These are phyloP conservation scores for Capsicum baccatum DNA, from an alignment of 257 asterid genomes.

Conservation along the genomic window DNA sequence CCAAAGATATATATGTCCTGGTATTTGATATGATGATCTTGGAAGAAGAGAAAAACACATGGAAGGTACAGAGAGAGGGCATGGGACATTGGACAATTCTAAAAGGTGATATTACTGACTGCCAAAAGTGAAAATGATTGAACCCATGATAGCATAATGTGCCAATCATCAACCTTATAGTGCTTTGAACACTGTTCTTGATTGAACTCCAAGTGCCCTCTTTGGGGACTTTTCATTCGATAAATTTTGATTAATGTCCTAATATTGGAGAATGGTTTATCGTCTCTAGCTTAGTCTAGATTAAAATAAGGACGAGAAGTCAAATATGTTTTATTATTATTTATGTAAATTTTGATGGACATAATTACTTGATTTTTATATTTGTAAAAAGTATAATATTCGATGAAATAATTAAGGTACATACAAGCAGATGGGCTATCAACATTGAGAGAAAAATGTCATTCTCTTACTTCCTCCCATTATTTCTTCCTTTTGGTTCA, in stretches of 20 bases:
- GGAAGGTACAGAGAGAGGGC: conserved; percentile 10
- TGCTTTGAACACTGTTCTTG: conserved; percentile 19
- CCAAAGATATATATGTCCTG: background rate
- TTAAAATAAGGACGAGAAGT: background rate
- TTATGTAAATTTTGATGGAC: background rate
- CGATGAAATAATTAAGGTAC: background rate
- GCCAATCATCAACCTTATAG: conserved; percentile 25
- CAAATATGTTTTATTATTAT: background rate
- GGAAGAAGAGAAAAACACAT: conserved; percentile 29
- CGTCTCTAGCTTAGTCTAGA: background rate
- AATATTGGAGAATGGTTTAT: background rate
- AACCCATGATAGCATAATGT: conserved; percentile 24
- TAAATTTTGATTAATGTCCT: conserved; percentile 5
- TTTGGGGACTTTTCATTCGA: background rate
- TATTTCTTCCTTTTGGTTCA: background rate
- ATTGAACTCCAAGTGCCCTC: background rate
- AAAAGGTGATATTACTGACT: conserved; percentile 8
- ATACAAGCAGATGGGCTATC: background rate
- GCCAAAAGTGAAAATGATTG: conserved; percentile 24
- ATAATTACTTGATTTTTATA: background rate
- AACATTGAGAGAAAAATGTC: background rate
- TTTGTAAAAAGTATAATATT: background rate
- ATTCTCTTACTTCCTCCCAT: background rate
- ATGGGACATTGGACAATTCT: conserved; percentile 27
- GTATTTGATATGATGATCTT: conserved; percentile 11